Conservation (phyloP, 1,284 basidiomycete genomes). For the Trichosporon inkin region DNA sequence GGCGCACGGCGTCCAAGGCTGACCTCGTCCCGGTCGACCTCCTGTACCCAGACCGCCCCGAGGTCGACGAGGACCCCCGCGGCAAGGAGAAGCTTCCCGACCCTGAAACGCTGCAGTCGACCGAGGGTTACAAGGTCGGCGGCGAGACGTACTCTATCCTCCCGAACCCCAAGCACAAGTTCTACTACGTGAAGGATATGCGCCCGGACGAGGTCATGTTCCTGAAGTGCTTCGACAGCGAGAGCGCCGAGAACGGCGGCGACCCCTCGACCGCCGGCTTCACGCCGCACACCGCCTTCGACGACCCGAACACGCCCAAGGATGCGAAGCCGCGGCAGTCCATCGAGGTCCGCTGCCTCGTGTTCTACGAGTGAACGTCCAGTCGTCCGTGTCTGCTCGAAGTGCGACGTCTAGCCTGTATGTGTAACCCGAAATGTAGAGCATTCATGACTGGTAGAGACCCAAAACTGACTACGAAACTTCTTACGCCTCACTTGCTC, state of each 20-base stretch:
- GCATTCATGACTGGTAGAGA: neutral
- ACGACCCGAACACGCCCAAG: constrained; percentile 19
- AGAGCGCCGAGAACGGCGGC: constrained; percentile 15
- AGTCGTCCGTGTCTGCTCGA: neutral
- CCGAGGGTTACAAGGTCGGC: constrained; percentile 18
- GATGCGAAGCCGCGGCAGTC: constrained; percentile 20
- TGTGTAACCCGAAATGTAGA: neutral
- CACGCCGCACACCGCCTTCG: constrained; percentile 24
- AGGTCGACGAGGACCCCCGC: constrained; percentile 20
- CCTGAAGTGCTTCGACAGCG: constrained; percentile 24
- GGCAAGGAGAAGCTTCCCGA: constrained; percentile 19
- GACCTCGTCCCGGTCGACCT: constrained; percentile 21
- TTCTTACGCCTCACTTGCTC: neutral
- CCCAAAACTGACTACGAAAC: neutral
- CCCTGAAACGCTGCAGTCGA: neutral
- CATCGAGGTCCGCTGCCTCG: constrained; percentile 24
- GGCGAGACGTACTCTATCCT: constrained; percentile 25
- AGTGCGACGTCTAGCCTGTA: neutral
- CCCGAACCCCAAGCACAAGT: constrained; percentile 15
- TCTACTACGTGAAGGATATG: constrained; percentile 26
- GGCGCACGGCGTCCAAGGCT: constrained; percentile 12
- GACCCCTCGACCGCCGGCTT: constrained; percentile 15
- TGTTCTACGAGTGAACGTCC: constrained; percentile 21
- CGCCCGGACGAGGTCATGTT: constrained; percentile 23
- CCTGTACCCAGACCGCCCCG: constrained; percentile 17